Evolutionary conservation across 495 filamentous ascomycete species (phyloP), one percentile per base, ranked within the genome.

Genomic region (Aspergillus egyptiacus): DNA sequence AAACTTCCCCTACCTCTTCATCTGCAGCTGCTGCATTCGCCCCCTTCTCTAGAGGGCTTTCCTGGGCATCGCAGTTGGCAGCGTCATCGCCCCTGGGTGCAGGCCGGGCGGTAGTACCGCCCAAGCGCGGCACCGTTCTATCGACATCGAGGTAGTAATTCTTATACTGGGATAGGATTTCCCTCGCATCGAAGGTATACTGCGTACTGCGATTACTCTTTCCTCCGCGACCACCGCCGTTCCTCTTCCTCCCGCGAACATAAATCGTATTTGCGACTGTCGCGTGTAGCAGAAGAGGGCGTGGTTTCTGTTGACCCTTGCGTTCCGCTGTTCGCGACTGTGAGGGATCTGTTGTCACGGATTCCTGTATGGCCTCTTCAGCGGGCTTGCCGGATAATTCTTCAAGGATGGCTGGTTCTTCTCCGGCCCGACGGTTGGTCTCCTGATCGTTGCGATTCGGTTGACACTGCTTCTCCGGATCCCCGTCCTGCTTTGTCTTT

Each of bases 201-300:
- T 54, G 60, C 18, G 52, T 58, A 2, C 50, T 51, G 0, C 39
- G 18, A 13, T 73, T 55, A 67, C 51, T 61, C 51, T 72, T 48
- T 17, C 50, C 60, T 48, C 25, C 15, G 15, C 14, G 31, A 5
- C 32, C 35, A 24, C 33, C 31, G 5, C 32, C n/a, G 11, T 25
- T 31, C 24, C n/a, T 30, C 23, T 18, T 48, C 23, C 18, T 53
- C 17, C 46, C 45, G 14, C 40, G 17, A 5, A 84, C 80, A 62
- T 96, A 96, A 24, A 90, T 79, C 6, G 89, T 96, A 64, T 96
- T 96, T 17, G 93, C 66, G 4, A 96, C 72, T 3, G 91, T 95
- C 13, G 86, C 89, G 62, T 96, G 91, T 40, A 96, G 60, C 15
- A 86, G 74, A 39, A 97, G 62, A n/a, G 80, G 78, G 25, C 90